Base-by-base conservation (phyloP, 2,329 filamentous ascomycete genomes). In the Teratosphaeria pseudoeucalypti region DNA sequence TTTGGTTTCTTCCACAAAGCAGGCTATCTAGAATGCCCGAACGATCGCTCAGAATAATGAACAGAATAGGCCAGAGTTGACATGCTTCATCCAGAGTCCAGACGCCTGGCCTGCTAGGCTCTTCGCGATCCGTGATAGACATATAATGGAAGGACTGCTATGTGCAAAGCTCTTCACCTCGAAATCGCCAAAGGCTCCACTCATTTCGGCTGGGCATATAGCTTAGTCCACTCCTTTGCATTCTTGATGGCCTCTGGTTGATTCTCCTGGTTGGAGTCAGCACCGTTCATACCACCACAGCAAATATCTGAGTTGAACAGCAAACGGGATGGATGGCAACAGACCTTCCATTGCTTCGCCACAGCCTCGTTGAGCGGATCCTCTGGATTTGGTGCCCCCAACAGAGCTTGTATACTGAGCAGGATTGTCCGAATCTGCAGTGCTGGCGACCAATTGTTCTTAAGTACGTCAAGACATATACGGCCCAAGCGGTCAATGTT, bases 361-460 rank as follows among this genome's bases (percentile, higher is more conserved):
- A 99, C 94, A 66, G 99, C 92, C 72, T 96, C 95, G 56, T 94
- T 95, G 52, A 99, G 84, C n/a, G 94, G 95, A 72, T 99, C 94
- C 71, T 99, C 94, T 34, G 95, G 94, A 76, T 99, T 99, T 14
- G 94, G 94, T 6, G 94, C 92, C 53, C 94, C 94, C 14, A 99
- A 85, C 27, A 99, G 83, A 56, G 94, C 94, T 76, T 99, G 95
- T 73, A 99, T 99, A 10, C 92, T 97, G 58, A 99, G 85, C n/a
- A 99, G 85, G 66, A 99, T 99, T 6, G 94, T 99, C 64, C 94
- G 87, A 73, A 99, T 99, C 76, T 99, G 94, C 34, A 99, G 84
- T 14, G 95, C 94, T 5, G 94, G 94, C 26, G 92, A 97, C 94
- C 94, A 99, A 81, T 99, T 99, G 74, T 94, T 96, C 81, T 99